Percentiles rank a stretch among this genome's conserved stretches.
phyloP scores from a whole-genome alignment of 2,329 filamentous ascomycete genomes.

The Ceratocystis smalleyi region DNA sequence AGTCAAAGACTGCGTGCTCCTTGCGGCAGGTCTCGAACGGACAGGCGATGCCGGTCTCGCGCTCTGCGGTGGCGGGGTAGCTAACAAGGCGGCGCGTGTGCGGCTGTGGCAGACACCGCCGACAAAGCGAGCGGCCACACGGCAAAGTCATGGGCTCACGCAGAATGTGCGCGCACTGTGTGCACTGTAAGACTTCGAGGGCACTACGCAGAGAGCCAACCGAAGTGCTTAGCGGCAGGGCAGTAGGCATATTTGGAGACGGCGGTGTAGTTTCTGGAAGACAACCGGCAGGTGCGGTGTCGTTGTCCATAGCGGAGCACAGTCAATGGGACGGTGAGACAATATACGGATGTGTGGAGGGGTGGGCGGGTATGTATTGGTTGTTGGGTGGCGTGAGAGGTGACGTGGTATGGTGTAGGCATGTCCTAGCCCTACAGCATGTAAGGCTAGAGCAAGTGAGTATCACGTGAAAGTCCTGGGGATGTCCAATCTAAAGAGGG shows the following conservation, averaged over 20 bases:
- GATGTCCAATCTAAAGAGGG: too few relatives aligned
- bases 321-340: background rate
- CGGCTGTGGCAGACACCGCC: slow-evolving; percentile 52
- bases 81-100: slow-evolving; percentile 55
- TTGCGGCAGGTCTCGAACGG: slow-evolving; percentile 49
- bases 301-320: background rate
- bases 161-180: slow-evolving; percentile 53
- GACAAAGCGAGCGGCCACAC: slow-evolving; percentile 68
- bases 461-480: too few relatives aligned
- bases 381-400: too few relatives aligned
- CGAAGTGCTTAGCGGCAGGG: background rate
- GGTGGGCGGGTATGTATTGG: background rate
- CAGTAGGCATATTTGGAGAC: background rate
- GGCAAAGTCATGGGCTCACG: slow-evolving; percentile 58
- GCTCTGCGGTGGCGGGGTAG: slow-evolving; percentile 54
- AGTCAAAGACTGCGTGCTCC: slow-evolving; percentile 65
- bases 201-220: background rate
- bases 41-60: slow-evolving; percentile 58
- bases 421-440: too few relatives aligned
- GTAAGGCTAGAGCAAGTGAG: too few relatives aligned
- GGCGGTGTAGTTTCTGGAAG: background rate
- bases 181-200: slow-evolving; percentile 53
- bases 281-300: background rate
- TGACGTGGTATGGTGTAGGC: too few relatives aligned
- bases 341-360: background rate